Base-by-base conservation (phyloP, 192 early-diverging fungal genomes). In the Backusella parvicylindrica region DNA sequence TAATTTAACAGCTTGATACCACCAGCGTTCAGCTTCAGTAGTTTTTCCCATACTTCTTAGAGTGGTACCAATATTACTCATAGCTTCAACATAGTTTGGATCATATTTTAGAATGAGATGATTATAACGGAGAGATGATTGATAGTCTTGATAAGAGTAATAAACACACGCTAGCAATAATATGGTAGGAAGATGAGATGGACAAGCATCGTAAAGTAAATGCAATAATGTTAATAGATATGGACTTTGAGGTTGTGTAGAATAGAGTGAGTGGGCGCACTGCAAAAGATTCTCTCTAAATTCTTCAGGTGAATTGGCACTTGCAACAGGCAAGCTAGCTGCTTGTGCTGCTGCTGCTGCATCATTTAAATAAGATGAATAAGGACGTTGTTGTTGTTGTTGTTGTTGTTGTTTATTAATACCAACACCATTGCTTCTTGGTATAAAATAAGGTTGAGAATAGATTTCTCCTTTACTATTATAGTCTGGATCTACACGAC, bases 41-140 rank as follows among this genome's bases (percentile, higher is more conserved):
- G 86, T 83, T 31, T 91, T 83, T 73, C 91, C 93, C 84, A 92
- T 89, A 68, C 90, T 93, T 33, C 93, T 88, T 76, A 94, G 84
- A 2, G 95, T 97, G 16, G 94, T 96, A 18, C 95, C 95, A 70
- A 97, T 91, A 78, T 97, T 96, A 60, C 90, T 94, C 89, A 93
- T 95, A 11, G 95, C 95, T 76, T 97, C 95, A 28, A 95, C 93
- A 81, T 95, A 96, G 70, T 90, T 86, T 30, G 92, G 89, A 81
- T 97, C 94, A 31, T 95, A 85, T 67, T 85, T 83, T 21, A 97
- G 87, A 60, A 97, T 97, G 5, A 85, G 77, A 63, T 94, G 85
- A 84, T 97, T 97, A 83, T 95, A 95, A 31, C 84, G 79, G 18
- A 96, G 83, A 6, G 94, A 95, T 35, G 91, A 84, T 37, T 89